Evolutionary conservation across 2,329 filamentous ascomycete genomes (phyloP).

Genomic region (Rhynchosporium graminicola): DNA sequence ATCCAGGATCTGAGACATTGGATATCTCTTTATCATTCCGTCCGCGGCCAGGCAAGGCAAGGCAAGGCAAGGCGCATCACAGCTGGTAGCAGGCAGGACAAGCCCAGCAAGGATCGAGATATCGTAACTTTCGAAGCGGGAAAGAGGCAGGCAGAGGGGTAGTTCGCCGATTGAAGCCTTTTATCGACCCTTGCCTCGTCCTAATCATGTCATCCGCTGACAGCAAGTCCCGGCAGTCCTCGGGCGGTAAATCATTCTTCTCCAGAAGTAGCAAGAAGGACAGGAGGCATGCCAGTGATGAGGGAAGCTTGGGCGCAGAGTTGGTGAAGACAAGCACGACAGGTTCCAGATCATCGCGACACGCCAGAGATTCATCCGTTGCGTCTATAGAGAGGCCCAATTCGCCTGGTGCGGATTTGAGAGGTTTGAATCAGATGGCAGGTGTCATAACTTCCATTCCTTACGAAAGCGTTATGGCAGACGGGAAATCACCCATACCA

Average conservation of each 20-base stretch:
- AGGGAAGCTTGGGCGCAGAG: slow-evolving; percentile 54
- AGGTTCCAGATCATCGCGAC: slow-evolving; percentile 71
- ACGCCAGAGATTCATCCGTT: slow-evolving; percentile 71
- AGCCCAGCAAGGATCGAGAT: slow-evolving; percentile 22
- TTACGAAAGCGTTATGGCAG: slow-evolving; percentile 70
- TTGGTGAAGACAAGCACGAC: slow-evolving; percentile 61
- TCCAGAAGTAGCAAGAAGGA: slow-evolving; percentile 84
- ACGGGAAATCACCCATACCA: slow-evolving; percentile 68
- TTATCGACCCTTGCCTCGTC: slow-evolving; percentile 14
- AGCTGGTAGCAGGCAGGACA: slow-evolving; percentile 1
- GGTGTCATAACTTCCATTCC: slow-evolving; percentile 87
- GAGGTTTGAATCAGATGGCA: slow-evolving; percentile 71
- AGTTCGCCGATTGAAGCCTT: slow-evolving; percentile 26
- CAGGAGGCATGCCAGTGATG: slow-evolving; percentile 62
- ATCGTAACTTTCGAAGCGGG: slow-evolving; percentile 13
- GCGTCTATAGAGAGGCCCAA: slow-evolving; percentile 69
- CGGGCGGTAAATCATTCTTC: slow-evolving; percentile 80
- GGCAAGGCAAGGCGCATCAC: slow-evolving; percentile 34
- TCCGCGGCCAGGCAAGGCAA: slow-evolving; percentile 31
- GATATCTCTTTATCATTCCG: slow-evolving; percentile 33
- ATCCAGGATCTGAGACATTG: slow-evolving; percentile 33
- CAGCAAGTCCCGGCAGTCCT: slow-evolving; percentile 73
- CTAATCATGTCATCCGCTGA: slow-evolving; percentile 63
- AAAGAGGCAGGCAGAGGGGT: neutral
- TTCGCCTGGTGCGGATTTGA: slow-evolving; percentile 59